Evolutionary conservation across 2,329 filamentous ascomycete genomes (phyloP).

Genomic region (Grosmannia serpens): DNA sequence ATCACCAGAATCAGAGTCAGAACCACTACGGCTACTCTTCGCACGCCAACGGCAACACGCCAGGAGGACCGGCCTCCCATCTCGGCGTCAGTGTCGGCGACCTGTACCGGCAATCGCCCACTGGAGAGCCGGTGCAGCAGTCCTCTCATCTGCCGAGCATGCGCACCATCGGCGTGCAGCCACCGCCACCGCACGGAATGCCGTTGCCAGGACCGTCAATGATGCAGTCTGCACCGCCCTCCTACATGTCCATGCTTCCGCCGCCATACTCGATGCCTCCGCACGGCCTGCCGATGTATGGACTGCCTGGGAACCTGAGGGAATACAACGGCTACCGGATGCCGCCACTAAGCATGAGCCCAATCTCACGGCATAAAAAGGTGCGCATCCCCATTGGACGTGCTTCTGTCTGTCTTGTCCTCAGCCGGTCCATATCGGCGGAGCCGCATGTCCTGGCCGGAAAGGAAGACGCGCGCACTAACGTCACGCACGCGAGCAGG

Average conservation of each 20-base stretch:
- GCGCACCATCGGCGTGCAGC: conserved; percentile 14
- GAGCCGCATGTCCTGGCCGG: not conserved
- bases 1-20: conserved; percentile 8
- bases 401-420: conserved; percentile 13
- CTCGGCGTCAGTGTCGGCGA: conserved; percentile 7
- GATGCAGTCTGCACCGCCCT: conserved; percentile 20
- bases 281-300: conserved; percentile 33
- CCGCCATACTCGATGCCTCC: conserved; percentile 32
- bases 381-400: conserved; percentile 27
- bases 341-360: conserved; percentile 1
- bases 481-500: conserved; percentile 24
- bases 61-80: not conserved
- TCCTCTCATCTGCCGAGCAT: conserved; percentile 16
- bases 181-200: conserved; percentile 3
- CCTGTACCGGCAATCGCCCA: conserved; percentile 12
- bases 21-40: not conserved
- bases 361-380: conserved; percentile 38
- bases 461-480: not conserved
- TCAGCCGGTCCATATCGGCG: not conserved
- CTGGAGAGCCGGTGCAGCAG: conserved; percentile 3
- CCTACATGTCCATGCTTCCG: conserved; percentile 29
- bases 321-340: conserved; percentile 4
- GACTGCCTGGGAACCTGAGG: conserved; percentile 16
- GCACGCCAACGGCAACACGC: not conserved
- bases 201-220: conserved; percentile 22